phyloP scores from a whole-genome alignment of 176 grass and related monocot genomes.

The Melocanna baccifera region DNA sequence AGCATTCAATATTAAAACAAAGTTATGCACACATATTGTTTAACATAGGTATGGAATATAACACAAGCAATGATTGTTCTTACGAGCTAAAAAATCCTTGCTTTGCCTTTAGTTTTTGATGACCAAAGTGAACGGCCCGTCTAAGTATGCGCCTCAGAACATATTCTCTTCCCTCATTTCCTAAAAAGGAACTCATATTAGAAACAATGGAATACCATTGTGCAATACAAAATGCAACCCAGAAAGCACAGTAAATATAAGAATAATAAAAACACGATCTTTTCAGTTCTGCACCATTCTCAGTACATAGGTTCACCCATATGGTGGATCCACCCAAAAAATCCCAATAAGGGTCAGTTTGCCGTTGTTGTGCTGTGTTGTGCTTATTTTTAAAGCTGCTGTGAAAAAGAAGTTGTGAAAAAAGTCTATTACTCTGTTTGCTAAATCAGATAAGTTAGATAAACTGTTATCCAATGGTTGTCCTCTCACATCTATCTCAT shows the following conservation, averaged over 20 bases:
- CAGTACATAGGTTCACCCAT: neutral
- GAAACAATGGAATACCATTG: neutral
- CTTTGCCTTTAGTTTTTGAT: slow-evolving; percentile 72
- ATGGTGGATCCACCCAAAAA: neutral
- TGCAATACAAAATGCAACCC: neutral
- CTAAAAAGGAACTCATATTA: slow-evolving; percentile 32
- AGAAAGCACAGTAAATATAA: neutral
- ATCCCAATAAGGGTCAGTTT: neutral
- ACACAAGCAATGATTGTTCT: slow-evolving; percentile 8
- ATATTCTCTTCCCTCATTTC: slow-evolving; percentile 96
- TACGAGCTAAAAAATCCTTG: slow-evolving; percentile 85
- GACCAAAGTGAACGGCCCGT: slow-evolving; percentile 87
- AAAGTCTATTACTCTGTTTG: neutral
- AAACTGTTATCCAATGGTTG: neutral
- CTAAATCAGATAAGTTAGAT: neutral
- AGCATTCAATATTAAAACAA: neutral
- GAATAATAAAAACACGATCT: neutral
- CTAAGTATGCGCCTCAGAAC: slow-evolving; percentile 93
- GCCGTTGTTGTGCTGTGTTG: neutral
- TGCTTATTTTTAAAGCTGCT: neutral
- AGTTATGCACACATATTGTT: neutral
- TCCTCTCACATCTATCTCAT: no score
- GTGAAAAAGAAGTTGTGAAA: neutral
- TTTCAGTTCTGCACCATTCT: neutral
- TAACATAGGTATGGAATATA: neutral